Evolutionary conservation across 208 protist genomes (phyloP).

Genomic region (Balamuthia mandrillaris): DNA sequence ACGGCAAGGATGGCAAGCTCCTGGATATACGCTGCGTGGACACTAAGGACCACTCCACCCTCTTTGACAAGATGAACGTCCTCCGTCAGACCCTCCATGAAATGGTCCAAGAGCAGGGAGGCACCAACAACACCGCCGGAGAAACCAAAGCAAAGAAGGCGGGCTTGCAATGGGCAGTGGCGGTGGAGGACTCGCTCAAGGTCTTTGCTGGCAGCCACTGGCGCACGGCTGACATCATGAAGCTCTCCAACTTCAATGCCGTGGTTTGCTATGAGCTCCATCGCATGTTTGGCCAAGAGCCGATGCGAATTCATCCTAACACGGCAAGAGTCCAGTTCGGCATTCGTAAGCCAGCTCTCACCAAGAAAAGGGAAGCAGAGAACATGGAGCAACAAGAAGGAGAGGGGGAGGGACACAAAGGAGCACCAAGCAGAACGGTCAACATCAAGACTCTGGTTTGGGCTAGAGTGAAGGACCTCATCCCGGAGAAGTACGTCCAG

Average conservation of each 20-base stretch:
- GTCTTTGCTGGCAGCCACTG: background rate
- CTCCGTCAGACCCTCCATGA: background rate
- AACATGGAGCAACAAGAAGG: no score
- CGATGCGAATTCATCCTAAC: background rate
- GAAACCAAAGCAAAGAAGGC: background rate
- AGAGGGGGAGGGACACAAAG: no score
- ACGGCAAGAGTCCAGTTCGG: background rate
- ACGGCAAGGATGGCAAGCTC: background rate
- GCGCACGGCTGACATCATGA: slow-evolving; percentile 30
- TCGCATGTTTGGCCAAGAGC: background rate
- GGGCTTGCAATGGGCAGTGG: background rate
- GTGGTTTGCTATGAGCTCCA: background rate
- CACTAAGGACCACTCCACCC: background rate
- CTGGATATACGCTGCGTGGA: background rate
- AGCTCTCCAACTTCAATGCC: background rate
- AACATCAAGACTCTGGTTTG: no score
- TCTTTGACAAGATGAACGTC: slow-evolving; percentile 11
- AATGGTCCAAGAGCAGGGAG: no score
- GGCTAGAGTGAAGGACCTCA: no score
- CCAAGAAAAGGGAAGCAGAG: no score
- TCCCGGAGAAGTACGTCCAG: no score
- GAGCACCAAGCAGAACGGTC: no score
- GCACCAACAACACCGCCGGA: background rate
- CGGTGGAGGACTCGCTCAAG: slow-evolving; percentile 16
- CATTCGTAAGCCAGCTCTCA: background rate